Evolutionary conservation across 1,284 basidiomycete genomes (phyloP), one percentile per base, ranked within the genome.

Genomic region (Puccinia brachypodii): DNA sequence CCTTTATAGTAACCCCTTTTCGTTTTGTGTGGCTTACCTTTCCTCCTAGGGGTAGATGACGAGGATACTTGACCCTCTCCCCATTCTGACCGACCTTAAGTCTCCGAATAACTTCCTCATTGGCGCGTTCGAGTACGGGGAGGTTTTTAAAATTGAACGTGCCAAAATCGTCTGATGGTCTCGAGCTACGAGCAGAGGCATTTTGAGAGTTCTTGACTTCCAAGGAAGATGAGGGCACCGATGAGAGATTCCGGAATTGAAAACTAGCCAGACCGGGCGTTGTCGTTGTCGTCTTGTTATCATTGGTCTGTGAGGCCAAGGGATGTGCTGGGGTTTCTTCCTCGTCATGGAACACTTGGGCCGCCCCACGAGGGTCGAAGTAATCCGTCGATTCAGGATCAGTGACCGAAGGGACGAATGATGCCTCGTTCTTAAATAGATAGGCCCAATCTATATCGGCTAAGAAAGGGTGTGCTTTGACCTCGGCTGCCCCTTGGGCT

Each of bases 331-430:
- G 56, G 89, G 89, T 88, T 47, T 91, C 88, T 75, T 94, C 93
- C 76, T 94, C 92, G 82, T 95, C 94, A 73, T 93, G 92, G 89
- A 96, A 95, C 56, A 95, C 88, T 86, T 95, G 93, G 53, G 93
- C 90, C 22, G 94, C 94, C 28, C 97, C 97, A 40, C 97, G 92
- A 82, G 95, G 91, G 87, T 99, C 97, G 85, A 99, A 99, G 88
- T 99, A 99, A 87, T 99, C 97, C 16, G 97, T 99, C 33, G 94
- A 97, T 87, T 98, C 96, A 0, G 95, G 95, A 87, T 99, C 96
- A 11, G 92, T 91, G 47, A 97, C 91, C 85, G 96, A 93, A 62
- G 97, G 97, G 73, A 99, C 95, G 87, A 99, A 99, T 33, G 94
- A 94, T 28, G 96, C 95, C 85, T 95, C 93, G 3, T 91, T 91